Evolutionary conservation across 148 eudicot species (phyloP).

Genomic region (Oxyria digyna): DNA sequence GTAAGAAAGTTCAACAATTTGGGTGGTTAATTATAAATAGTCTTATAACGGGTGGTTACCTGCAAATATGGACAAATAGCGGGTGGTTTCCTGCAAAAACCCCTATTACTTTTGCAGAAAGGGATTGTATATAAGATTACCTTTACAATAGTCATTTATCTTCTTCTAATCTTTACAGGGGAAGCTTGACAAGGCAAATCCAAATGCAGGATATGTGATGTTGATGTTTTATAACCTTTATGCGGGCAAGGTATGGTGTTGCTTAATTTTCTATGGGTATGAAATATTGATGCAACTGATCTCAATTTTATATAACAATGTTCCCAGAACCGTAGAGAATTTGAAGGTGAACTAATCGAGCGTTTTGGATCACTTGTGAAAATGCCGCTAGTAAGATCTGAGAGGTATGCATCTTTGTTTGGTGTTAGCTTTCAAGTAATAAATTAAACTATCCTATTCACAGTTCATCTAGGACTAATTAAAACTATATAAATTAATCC

Average conservation of each 20-base stretch:
- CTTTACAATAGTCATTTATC: not conserved
- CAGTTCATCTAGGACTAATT: too few relatives aligned
- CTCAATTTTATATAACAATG: not conserved
- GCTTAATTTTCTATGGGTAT: not conserved
- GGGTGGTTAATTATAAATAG: too few relatives aligned
- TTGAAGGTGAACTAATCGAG: conserved; percentile 81
- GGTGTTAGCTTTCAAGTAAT: too few relatives aligned
- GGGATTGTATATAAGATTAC: not conserved
- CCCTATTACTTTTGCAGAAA: not conserved
- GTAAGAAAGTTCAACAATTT: too few relatives aligned
- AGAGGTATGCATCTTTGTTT: conserved; percentile 28
- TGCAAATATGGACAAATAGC: too few relatives aligned
- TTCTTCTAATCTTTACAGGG: conserved; percentile 34
- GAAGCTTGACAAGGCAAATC: conserved; percentile 73
- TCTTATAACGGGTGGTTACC: too few relatives aligned
- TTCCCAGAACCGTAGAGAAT: conserved; percentile 59
- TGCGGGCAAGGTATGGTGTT: conserved; percentile 57
- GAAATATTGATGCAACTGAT: not conserved
- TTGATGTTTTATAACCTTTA: conserved; percentile 84
- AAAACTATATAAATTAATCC: too few relatives aligned
- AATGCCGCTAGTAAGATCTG: conserved; percentile 69
- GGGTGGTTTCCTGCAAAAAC: too few relatives aligned
- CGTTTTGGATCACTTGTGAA: conserved; percentile 88
- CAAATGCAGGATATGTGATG: conserved; percentile 76
- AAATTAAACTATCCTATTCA: too few relatives aligned